Base-by-base conservation (phyloP, 2,329 filamentous ascomycete species). In the Drechslerella coelobrocha region DNA sequence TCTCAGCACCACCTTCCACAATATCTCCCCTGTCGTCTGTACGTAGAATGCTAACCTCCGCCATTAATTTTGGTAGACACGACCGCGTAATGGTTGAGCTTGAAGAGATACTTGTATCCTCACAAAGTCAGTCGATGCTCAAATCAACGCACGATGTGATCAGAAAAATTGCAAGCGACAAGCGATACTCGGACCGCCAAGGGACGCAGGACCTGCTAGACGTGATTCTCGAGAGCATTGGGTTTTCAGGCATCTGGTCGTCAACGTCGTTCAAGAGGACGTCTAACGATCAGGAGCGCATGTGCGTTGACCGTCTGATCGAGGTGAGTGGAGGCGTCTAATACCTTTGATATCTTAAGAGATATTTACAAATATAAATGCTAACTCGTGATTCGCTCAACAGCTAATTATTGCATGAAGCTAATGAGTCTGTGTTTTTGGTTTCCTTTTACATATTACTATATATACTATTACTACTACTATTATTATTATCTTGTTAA, bases 181-280 rank as follows among this genome's bases (percentile, higher is more conserved):
- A 80, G 1, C 82, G 82, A 50, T 86, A 85, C 66, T 78, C 82
- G 1, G 79, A 79, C 7, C 81, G 81, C 14, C 78, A 83, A 17
- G 81, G 83, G 50, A 82, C 83, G 3, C 80, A 80, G 27, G 80
- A 81, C 39, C 78, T 80, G 26, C 77, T 88, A 9, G 82, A 81
- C 51, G 82, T 84, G 48, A 81, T 83, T 1, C 79, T 89, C 7
- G 82, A 85, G 37, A 82, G 84, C 1, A 83, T 86, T 77, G 87
- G 87, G 1, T 88, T 89, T 71, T 81, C 83, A 7, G 87, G 87
- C 0, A 78, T 89, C 1, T 88, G 85, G 85, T 82, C 82, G 23
- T 82, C 82, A 3, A 84, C 83, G 68, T 84, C 83, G 0, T 82
- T 84, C 56, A 82, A 80, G 31, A 80, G 81, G 14, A 78, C 61